Evolutionary conservation across 1,284 basidiomycete species (phyloP).

Genomic region (Earliella scabrosa): DNA sequence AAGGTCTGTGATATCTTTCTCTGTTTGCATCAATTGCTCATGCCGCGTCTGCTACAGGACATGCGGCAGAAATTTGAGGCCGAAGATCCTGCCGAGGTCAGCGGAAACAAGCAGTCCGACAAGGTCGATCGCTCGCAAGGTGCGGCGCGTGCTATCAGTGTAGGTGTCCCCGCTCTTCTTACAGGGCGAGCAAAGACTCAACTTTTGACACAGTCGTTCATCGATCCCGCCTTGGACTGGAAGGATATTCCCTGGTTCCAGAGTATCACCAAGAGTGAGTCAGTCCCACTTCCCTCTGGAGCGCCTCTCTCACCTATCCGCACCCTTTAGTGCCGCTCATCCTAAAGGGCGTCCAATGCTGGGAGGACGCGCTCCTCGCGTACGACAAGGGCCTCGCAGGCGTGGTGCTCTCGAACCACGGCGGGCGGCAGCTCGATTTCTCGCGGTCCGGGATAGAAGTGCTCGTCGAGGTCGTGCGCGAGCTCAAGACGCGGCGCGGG

Average conservation of each 20-base stretch:
- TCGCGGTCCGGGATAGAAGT: conserved; percentile 91
- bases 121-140: conserved; percentile 86
- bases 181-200: too few relatives aligned
- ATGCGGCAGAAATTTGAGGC: conserved; percentile 97
- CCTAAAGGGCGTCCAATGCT: conserved; percentile 91
- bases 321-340: conserved; percentile 78
- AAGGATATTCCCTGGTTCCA: conserved; percentile 88
- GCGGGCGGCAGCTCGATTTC: conserved; percentile 91
- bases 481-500: conserved; percentile 71
- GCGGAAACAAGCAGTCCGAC: conserved; percentile 48
- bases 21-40: background rate
- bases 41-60: conserved; percentile 56
- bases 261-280: conserved; percentile 82
- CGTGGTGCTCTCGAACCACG: conserved; percentile 91
- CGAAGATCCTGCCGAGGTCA: conserved; percentile 76
- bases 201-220: conserved; percentile 77
- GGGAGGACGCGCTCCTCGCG: conserved; percentile 92
- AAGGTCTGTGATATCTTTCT: conserved; percentile 51
- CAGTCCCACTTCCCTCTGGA: background rate
- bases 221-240: conserved; percentile 91
- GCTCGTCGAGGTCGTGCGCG: conserved; percentile 84
- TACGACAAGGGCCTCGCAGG: conserved; percentile 85
- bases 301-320: background rate
- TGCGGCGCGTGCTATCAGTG: conserved; percentile 92
- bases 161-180: conserved; percentile 39